A percentile compares a stretch with the other conserved stretches of the same genome.
Conservation (phyloP, 495 filamentous ascomycete species). For the Lentithecium fluviatile region DNA sequence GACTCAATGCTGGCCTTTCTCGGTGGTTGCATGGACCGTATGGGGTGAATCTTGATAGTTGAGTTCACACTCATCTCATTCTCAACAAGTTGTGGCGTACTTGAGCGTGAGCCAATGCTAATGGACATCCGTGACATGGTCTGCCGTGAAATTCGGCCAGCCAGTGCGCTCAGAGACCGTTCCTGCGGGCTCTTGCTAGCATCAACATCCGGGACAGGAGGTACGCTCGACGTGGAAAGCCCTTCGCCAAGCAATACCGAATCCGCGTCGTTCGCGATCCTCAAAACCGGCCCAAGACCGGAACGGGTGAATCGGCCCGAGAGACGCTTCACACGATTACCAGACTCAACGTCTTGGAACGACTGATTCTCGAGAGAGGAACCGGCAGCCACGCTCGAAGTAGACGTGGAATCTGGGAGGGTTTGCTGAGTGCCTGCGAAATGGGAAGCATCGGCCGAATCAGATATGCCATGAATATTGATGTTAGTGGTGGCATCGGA, state of each 20-base stretch:
- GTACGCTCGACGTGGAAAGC: neutral
- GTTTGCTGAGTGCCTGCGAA: neutral
- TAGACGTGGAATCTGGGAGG: neutral
- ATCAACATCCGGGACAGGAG: neutral
- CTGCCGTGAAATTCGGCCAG: conserved; percentile 16
- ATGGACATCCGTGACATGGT: conserved; percentile 3
- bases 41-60: neutral
- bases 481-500: no score
- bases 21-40: conserved; percentile 15
- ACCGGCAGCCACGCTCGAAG: neutral
- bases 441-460: neutral
- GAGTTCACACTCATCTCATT: no score
- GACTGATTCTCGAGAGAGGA: neutral
- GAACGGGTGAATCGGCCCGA: conserved; percentile 13
- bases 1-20: neutral
- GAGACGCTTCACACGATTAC: conserved; percentile 19
- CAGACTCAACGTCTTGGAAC: neutral
- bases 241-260: conserved; percentile 7
- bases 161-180: conserved; percentile 8
- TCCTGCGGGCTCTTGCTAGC: neutral
- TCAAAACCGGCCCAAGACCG: conserved; percentile 25
- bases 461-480: no score
- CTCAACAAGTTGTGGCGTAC: conserved; percentile 1
- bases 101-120: neutral
- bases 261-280: conserved; percentile 22